phyloP scores from a whole-genome alignment of 768 basidiomycete species.

The Gymnopilus junonius region DNA sequence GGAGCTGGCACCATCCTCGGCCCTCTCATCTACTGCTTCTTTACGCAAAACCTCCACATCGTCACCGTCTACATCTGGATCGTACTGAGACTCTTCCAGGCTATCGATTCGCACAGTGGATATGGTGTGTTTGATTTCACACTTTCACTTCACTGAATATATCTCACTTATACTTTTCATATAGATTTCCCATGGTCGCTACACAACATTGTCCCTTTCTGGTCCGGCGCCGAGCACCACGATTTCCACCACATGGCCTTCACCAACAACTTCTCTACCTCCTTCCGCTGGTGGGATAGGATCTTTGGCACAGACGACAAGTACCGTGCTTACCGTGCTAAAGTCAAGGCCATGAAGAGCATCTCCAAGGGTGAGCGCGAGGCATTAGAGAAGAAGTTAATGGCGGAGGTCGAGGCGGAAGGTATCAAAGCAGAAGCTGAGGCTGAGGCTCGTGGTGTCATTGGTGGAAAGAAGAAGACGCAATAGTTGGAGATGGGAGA shows the following conservation, averaged over 20 bases:
- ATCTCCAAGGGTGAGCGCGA: conserved; percentile 56
- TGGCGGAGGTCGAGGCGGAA: conserved; percentile 75
- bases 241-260: conserved; percentile 99
- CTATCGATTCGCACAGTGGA: conserved; percentile 95
- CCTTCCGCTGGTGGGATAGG: conserved; percentile 93
- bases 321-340: conserved; percentile 80
- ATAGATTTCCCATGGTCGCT: conserved; percentile 97
- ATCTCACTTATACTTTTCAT: background rate
- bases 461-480: conserved; percentile 37
- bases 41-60: conserved; percentile 82
- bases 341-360: conserved; percentile 57
- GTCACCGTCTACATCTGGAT: conserved; percentile 95
- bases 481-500: conserved; percentile 15
- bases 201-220: conserved; percentile 90
- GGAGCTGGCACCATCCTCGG: conserved; percentile 90
- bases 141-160: background rate
- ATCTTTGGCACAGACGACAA: conserved; percentile 90
- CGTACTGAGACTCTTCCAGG: conserved; percentile 92
- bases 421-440: conserved; percentile 71
- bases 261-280: conserved; percentile 91
- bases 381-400: conserved; percentile 62
- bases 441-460: conserved; percentile 36
- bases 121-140: conserved; percentile 62
- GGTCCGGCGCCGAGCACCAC: conserved; percentile 97
- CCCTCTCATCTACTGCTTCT: conserved; percentile 84